Percentiles rank a stretch among this genome's conserved stretches.
Evolutionary conservation across 371 early-diverging fungal species (phyloP).

Genomic region (Saksenaea vasiformis): DNA sequence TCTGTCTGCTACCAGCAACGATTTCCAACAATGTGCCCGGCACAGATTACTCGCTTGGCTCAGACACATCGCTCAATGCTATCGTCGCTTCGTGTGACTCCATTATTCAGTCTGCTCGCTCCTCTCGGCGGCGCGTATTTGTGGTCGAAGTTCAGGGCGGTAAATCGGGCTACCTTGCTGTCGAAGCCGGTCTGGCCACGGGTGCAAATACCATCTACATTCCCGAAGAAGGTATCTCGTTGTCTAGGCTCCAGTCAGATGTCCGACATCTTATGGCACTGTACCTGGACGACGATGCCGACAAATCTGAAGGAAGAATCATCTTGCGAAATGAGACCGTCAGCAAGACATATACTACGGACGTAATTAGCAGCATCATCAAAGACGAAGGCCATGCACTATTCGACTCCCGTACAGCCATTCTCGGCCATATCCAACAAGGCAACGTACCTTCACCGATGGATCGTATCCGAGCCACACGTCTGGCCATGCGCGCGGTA

Average conservation of each 20-base stretch:
- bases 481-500: constrained; percentile 78
- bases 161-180: constrained; percentile 94
- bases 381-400: constrained; percentile 88
- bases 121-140: constrained; percentile 94
- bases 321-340: constrained; percentile 78
- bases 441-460: constrained; percentile 96
- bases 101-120: constrained; percentile 89
- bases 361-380: constrained; percentile 90
- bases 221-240: constrained; percentile 91
- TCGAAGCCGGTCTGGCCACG: constrained; percentile 87
- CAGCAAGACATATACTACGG: constrained; percentile 87
- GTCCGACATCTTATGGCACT: constrained; percentile 76
- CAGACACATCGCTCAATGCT: constrained; percentile 97
- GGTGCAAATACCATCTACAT: constrained; percentile 97
- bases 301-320: constrained; percentile 50
- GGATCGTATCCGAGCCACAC: constrained; percentile 93
- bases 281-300: constrained; percentile 72
- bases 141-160: constrained; percentile 99
- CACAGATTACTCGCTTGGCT: constrained; percentile 94
- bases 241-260: constrained; percentile 83
- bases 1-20: constrained; percentile 95
- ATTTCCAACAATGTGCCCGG: constrained; percentile 99
- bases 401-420: constrained; percentile 92
- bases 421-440: constrained; percentile 97
- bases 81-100: constrained; percentile 95